Conservation (phyloP, 352 stramenopile genomes). For the Pythium guiyangense region DNA sequence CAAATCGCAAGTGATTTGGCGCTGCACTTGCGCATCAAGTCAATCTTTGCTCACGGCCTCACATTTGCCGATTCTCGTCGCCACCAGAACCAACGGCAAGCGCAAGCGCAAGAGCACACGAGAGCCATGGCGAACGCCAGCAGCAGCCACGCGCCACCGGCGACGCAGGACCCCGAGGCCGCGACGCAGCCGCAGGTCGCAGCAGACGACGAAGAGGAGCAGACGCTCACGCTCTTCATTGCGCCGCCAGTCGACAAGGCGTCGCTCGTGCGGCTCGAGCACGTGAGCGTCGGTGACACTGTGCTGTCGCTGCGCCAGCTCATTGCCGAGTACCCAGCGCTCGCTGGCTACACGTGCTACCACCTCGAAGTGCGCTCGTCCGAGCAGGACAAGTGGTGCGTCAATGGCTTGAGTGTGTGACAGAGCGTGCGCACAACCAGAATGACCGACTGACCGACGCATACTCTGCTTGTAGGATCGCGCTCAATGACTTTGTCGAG, state of each 20-base stretch:
- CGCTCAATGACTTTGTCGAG: conserved; percentile 86
- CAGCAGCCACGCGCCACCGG: conserved; percentile 4
- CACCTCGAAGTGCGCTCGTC: conserved; percentile 54
- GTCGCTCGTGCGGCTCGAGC: conserved; percentile 52
- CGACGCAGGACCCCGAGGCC: conserved; percentile 19
- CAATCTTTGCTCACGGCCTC: conserved; percentile 1
- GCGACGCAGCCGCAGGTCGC: not conserved
- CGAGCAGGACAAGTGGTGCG: conserved; percentile 22
- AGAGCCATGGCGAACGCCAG: not conserved
- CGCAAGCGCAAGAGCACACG: not conserved
- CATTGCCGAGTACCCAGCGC: conserved; percentile 74
- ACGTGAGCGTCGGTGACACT: conserved; percentile 69
- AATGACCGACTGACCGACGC: not conserved
- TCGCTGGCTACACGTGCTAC: conserved; percentile 86
- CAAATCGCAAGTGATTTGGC: conserved; percentile 21
- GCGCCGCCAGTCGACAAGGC: conserved; percentile 26
- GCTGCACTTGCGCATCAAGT: conserved; percentile 69
- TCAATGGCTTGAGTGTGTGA: too few species aligned
- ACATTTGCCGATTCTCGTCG: conserved; percentile 4
- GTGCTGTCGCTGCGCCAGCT: conserved; percentile 81
- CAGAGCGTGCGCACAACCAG: not conserved
- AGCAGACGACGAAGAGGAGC: conserved; percentile 31
- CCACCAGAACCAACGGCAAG: not conserved
- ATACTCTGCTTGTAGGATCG: too few species aligned
- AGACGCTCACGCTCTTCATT: conserved; percentile 50